Evolutionary conservation across 768 basidiomycete species (phyloP), one percentile per base, ranked within the genome.

Genomic region (Termitomyces sp.): DNA sequence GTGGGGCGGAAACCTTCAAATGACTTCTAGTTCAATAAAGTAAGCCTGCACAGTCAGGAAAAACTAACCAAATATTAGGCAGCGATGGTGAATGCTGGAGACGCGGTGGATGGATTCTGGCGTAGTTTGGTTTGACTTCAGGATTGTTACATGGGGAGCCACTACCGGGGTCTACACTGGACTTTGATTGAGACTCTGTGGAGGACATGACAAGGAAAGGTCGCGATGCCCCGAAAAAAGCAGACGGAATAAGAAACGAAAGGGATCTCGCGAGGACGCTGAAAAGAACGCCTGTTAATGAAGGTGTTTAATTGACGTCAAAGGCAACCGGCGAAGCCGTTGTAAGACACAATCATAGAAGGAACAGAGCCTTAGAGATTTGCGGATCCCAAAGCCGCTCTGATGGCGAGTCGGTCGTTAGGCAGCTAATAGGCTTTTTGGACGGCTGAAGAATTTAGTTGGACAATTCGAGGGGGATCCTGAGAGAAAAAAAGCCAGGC

Each of bases 81-180:
- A 88, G 76, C 13, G 87, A 88, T 9, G 86, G 86, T 6, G 86
- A 84, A 53, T 83, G 81, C 55, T 83, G 83, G 38, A 85, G 74
- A 46, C 81, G 80, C 18, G 78, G 76, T 49, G 79, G 79, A 61
- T 76, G 76, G 46, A 32, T 54, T 49, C 62, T 60, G 47, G 56
- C 30, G 58, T 35, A 48, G 64, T 68, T 61, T 58, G 30, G 35
- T 57, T 46, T 58, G 54, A 42, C 24, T 54, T 56, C 26, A 53
- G 58, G 7, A 53, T 53, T 58, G 67, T 68, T 55, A 66, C 61
- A 58, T 65, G 66, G 56, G 9, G 58, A 49, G 49, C 65, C 63
- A 64, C 68, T 68, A 56, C 61, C 65, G 53, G 67, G 63, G 60
- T 69, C 68, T 44, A 70, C 62, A 57, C 60, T 68, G 58, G 68